Evolutionary conservation across 2,329 filamentous ascomycete species (phyloP).

Genomic region (Ascochyta viciae-villosae): DNA sequence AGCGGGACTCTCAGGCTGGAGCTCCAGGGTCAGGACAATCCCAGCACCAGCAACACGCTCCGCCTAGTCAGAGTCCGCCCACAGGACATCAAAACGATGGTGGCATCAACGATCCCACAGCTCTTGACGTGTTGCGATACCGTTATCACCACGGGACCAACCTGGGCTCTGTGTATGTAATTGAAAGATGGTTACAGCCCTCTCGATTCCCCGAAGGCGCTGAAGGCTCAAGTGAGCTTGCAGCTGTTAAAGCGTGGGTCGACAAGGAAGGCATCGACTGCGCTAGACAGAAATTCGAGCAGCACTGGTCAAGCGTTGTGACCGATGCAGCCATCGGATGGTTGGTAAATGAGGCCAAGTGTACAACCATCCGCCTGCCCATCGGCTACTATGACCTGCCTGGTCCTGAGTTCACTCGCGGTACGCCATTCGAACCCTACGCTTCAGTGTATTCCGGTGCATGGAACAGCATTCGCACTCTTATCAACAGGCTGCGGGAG

Average conservation of each 20-base stretch:
- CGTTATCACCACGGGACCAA: constrained; percentile 68
- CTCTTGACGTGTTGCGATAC: constrained; percentile 58
- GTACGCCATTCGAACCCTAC: constrained; percentile 60
- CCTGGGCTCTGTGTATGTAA: constrained; percentile 65
- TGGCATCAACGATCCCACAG: constrained; percentile 49
- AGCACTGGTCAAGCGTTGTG: constrained; percentile 61
- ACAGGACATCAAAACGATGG: constrained; percentile 24
- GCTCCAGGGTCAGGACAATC: not conserved
- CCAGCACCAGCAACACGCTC: not conserved
- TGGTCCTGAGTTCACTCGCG: constrained; percentile 57
- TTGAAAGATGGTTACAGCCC: constrained; percentile 64
- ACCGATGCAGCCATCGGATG: constrained; percentile 61
- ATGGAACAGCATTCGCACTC: constrained; percentile 59
- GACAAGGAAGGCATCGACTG: constrained; percentile 56
- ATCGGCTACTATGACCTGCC: constrained; percentile 65
- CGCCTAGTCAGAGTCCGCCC: not conserved
- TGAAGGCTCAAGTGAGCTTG: constrained; percentile 59
- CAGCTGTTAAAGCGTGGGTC: constrained; percentile 58
- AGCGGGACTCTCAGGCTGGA: constrained; percentile 4
- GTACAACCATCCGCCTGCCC: constrained; percentile 65
- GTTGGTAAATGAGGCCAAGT: constrained; percentile 60
- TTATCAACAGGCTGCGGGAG: constrained; percentile 55
- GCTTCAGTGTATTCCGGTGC: constrained; percentile 60
- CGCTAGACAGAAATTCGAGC: constrained; percentile 60
- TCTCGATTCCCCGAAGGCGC: constrained; percentile 57